Base-by-base conservation (phyloP, 331 rosid species). In the Cydonia oblonga region DNA sequence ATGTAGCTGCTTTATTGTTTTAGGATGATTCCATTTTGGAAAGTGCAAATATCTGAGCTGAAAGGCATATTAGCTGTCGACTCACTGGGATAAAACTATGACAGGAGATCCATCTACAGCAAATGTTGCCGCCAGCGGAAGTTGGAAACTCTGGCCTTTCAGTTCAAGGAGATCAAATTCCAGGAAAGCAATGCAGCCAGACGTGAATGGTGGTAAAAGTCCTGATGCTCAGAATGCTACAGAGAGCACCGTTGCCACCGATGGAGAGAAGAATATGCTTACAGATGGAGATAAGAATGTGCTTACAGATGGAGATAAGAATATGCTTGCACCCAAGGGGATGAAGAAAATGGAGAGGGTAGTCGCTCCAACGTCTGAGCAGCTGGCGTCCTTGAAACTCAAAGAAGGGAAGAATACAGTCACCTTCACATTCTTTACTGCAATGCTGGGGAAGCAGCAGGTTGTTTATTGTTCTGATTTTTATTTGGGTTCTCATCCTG, bases 121-220 rank as follows among this genome's bases (percentile, higher is more conserved):
- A 64, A 69, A 40, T 64, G 32, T 79, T 71, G 25, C 87, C 75
- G 33, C 87, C 10, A 56, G 69, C 42, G 96, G 87, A 84, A 86
- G 83, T 76, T 91, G 98, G 98, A 84, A 73, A 76, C 68, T 91
- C 33, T 95, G 98, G 98, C 92, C 96, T 72, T 91, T 89, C 77
- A 23, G 87, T 79, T 83, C 78, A 77, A 82, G 81, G 75, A 84
- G 80, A 79, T 32, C 93, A 68, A 81, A 23, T 61, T 76, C 90
- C 52, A 49, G 63, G 76, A 84, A 77, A 28, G 73, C 64, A 52
- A 26, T 66, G 73, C 84, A 64, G 32, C 84, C 85, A 69, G 67
- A 71, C 81, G 42, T 67, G 23, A 75, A 35, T 42, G 86, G 77
- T 69, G 79, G 51, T 61, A 73, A 68, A 71, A 74, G 14, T 79